These are phyloP conservation scores for Neurospora hispaniola DNA, from an alignment of 495 filamentous ascomycete genomes.

Conservation along the genomic window DNA sequence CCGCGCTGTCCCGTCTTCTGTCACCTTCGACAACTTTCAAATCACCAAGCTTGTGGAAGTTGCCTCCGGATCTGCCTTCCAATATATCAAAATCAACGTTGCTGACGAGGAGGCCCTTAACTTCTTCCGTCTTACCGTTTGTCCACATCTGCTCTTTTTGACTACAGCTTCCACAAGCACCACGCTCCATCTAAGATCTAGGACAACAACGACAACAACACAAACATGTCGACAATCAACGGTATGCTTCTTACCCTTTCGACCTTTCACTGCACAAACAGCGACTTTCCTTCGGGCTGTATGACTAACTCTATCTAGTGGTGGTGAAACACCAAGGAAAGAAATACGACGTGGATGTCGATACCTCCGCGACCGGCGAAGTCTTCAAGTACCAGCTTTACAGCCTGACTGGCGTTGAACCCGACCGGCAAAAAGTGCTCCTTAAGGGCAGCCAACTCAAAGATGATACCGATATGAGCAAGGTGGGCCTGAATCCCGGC, in stretches of 20 bases:
- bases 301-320: constrained; percentile 43
- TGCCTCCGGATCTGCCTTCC: not conserved
- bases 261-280: not conserved
- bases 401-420: constrained; percentile 91
- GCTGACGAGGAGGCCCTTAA: not conserved
- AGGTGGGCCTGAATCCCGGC: constrained; percentile 71
- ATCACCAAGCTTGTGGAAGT: not conserved
- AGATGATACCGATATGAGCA: constrained; percentile 81
- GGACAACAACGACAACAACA: not conserved
- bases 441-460: constrained; percentile 91
- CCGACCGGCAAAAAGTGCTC: constrained; percentile 89
- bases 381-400: constrained; percentile 92
- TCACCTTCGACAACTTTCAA: constrained; percentile 13
- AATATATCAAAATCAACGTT: not conserved
- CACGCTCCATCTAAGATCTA: not conserved
- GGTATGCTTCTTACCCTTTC: constrained; percentile 9
- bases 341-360: constrained; percentile 85
- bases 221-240: constrained; percentile 18
- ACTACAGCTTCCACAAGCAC: not conserved
- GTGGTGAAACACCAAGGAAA: constrained; percentile 92
- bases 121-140: not conserved
- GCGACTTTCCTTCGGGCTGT: not conserved
- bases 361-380: constrained; percentile 74
- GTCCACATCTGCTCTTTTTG: not conserved
- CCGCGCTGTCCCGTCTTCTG: constrained; percentile 12